Evolutionary conservation across 2,329 filamentous ascomycete genomes (phyloP).

Genomic region (Neonectria sp.): DNA sequence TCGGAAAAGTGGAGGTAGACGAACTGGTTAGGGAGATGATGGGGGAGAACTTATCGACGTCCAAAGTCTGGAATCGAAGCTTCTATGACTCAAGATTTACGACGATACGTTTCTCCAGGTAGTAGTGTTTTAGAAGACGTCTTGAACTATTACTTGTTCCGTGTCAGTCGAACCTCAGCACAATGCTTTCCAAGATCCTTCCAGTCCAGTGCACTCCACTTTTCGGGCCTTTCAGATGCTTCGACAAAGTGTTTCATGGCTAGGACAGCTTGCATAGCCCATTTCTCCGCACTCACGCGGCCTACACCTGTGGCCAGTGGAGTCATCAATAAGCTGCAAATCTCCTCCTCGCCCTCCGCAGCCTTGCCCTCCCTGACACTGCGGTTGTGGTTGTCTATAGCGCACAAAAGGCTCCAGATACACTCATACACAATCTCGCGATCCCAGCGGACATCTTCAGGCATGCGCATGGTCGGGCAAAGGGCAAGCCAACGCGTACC

Average conservation of each 20-base stretch:
- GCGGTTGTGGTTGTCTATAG: conserved; percentile 64
- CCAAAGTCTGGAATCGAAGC: no score
- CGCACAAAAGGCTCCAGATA: conserved; percentile 65
- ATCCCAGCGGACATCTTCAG: conserved; percentile 61
- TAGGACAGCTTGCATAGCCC: conserved; percentile 65
- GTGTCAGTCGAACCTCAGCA: no score
- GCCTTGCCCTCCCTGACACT: conserved; percentile 22
- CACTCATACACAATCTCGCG: conserved; percentile 69
- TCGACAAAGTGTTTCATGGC: conserved; percentile 63
- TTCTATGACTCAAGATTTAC: no score
- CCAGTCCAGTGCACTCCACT: no score
- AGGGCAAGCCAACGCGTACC: conserved; percentile 59
- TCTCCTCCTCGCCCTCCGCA: conserved; percentile 45
- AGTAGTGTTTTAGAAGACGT: no score
- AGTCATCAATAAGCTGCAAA: conserved; percentile 63
- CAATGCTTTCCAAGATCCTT: no score
- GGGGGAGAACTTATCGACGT: no score
- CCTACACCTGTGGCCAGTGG: conserved; percentile 66
- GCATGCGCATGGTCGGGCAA: conserved; percentile 67
- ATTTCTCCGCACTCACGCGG: conserved; percentile 58
- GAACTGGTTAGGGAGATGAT: no score
- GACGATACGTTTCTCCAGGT: no score
- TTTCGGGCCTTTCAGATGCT: no score
- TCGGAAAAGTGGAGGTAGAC: no score
- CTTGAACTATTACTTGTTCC: no score